These are phyloP conservation scores for Dionaea muscipula DNA, from an alignment of 179 eudicot species.

Conservation along the genomic window DNA sequence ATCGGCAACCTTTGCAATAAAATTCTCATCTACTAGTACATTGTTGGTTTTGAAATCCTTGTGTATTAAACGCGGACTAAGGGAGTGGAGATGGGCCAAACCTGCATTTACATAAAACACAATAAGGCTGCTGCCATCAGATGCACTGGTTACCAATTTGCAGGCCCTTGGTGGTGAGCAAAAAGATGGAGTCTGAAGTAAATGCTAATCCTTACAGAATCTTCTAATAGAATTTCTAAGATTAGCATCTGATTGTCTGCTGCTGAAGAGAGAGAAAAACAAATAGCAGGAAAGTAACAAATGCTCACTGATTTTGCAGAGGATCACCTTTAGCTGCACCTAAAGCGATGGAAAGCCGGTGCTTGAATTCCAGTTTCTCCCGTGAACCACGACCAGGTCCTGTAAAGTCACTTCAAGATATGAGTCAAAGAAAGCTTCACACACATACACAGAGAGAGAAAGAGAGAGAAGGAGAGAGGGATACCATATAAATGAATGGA, in stretches of 20 bases:
- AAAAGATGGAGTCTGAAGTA: not conserved
- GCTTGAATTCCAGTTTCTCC: constrained; percentile 96
- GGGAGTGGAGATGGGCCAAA: constrained; percentile 83
- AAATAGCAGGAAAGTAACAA: constrained; percentile 82
- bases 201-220: not conserved
- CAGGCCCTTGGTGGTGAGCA: no score
- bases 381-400: constrained; percentile 59
- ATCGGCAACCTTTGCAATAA: constrained; percentile 94
- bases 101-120: constrained; percentile 32
- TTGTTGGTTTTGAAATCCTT: constrained; percentile 93
- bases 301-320: constrained; percentile 99
- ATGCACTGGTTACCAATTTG: no score
- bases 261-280: constrained; percentile 37
- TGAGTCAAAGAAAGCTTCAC: constrained; percentile 5
- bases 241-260: constrained; percentile 15
- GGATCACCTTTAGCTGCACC: constrained; percentile 99
- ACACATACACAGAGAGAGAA: constrained; percentile 7
- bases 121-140: constrained; percentile 2
- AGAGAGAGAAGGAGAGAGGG: not conserved
- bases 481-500: constrained; percentile 89
- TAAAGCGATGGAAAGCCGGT: constrained; percentile 86
- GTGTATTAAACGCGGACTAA: constrained; percentile 86
- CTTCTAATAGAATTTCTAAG: not conserved
- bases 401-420: constrained; percentile 17
- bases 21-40: constrained; percentile 95